Evolutionary conservation across 1,139 yeast species (phyloP).

Genomic region (Meyerozyma guilliermondii): DNA sequence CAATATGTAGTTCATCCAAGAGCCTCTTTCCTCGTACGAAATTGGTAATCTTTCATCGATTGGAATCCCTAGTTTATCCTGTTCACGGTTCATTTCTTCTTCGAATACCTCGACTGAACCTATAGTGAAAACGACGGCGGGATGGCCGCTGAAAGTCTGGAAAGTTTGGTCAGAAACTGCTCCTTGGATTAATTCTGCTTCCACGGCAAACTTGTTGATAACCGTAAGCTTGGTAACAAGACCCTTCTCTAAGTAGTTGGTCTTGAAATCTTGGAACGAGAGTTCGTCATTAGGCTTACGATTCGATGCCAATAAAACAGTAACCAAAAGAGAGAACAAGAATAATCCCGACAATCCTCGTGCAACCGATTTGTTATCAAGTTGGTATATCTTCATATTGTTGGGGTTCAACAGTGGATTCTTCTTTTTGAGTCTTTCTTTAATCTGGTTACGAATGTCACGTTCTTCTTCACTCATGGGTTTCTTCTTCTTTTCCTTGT

Average conservation of each 20-base stretch:
- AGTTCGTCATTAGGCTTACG: conserved; percentile 36
- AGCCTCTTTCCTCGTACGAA: conserved; percentile 55
- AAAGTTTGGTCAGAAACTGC: conserved; percentile 43
- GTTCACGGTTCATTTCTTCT: conserved; percentile 57
- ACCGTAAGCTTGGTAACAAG: conserved; percentile 73
- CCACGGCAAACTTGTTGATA: conserved; percentile 72
- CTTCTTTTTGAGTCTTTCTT: conserved; percentile 26
- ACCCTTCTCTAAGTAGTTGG: conserved; percentile 78
- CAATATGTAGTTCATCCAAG: conserved; percentile 49
- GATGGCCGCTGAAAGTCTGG: conserved; percentile 30
- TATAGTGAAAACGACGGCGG: conserved; percentile 58
- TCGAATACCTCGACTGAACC: conserved; percentile 74
- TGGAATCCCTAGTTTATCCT: conserved; percentile 56
- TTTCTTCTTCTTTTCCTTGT: conserved; percentile 7
- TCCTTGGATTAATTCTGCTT: conserved; percentile 62
- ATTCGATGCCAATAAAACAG: conserved; percentile 10
- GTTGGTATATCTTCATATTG: conserved; percentile 27
- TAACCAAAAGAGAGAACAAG: background rate
- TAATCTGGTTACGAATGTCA: conserved; percentile 30
- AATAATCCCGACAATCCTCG: background rate
- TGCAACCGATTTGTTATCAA: conserved; percentile 21
- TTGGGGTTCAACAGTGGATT: conserved; percentile 26
- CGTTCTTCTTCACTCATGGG: conserved; percentile 18
- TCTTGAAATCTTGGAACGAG: conserved; percentile 88
- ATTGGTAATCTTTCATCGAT: conserved; percentile 62